Evolutionary conservation across 768 basidiomycete genomes (phyloP).

Genomic region (Cystobasidium onofrii): DNA sequence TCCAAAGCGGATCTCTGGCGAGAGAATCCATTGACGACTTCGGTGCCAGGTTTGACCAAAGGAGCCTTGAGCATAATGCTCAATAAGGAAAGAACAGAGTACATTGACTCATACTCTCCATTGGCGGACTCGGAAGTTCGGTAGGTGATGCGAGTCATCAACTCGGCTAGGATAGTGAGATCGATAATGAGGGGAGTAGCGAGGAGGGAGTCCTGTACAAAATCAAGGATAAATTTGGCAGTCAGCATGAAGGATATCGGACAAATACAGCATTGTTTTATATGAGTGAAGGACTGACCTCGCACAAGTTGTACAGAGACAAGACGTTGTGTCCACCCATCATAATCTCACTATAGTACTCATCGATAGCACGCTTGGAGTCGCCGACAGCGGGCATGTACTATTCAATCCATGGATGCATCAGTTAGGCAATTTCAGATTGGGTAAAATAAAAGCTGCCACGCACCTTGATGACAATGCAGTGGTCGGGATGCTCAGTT

Average conservation of each 20-base stretch:
- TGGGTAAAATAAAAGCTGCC: neutral
- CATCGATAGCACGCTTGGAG: constrained; percentile 97
- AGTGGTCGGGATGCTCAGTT: constrained; percentile 96
- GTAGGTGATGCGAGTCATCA: constrained; percentile 87
- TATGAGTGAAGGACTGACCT: constrained; percentile 52
- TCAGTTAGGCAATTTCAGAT: neutral
- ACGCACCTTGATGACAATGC: constrained; percentile 46
- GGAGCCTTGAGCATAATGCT: constrained; percentile 85
- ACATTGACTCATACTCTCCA: constrained; percentile 68
- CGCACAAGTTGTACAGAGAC: constrained; percentile 83
- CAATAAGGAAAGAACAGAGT: constrained; percentile 83
- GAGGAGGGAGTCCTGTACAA: constrained; percentile 80
- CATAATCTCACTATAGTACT: constrained; percentile 97
- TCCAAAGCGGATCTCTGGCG: constrained; percentile 93
- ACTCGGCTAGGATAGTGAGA: constrained; percentile 81
- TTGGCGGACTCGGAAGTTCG: constrained; percentile 48
- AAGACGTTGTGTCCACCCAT: constrained; percentile 89
- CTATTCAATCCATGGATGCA: neutral
- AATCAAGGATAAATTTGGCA: neutral
- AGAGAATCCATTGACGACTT: constrained; percentile 89
- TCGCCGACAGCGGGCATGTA: constrained; percentile 53
- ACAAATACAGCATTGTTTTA: neutral
- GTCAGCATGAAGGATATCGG: neutral
- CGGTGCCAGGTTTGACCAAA: constrained; percentile 55
- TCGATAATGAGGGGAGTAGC: constrained; percentile 95